A percentile compares a stretch with the other conserved stretches of the same genome.
Conservation (phyloP, 179 eudicot genomes). For the Spinacia oleracea region DNA sequence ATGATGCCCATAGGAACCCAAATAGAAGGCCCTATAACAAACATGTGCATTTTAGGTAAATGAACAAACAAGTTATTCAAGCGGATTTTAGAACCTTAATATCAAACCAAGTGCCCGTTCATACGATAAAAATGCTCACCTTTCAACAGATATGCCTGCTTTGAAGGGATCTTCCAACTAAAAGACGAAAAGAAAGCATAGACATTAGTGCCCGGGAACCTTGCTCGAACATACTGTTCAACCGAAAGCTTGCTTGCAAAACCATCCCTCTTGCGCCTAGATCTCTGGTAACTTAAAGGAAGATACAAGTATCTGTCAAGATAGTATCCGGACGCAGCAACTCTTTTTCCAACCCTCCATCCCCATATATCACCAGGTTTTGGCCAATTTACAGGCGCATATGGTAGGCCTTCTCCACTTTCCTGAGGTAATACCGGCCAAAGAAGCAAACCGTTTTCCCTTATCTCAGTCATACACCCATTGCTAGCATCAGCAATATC, state of each 20-base stretch:
- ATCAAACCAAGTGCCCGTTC: neutral
- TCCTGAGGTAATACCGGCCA: constrained; percentile 60
- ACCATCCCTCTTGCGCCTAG: constrained; percentile 32
- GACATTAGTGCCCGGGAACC: constrained; percentile 54
- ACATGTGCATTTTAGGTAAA: neutral
- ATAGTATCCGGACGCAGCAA: constrained; percentile 47
- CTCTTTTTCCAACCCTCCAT: constrained; percentile 66
- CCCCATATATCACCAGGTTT: constrained; percentile 87
- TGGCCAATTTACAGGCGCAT: constrained; percentile 87
- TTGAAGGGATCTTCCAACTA: constrained; percentile 73
- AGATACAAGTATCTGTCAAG: constrained; percentile 64
- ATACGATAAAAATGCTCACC: constrained; percentile 39
- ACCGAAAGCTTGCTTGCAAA: constrained; percentile 65
- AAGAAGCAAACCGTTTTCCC: constrained; percentile 58
- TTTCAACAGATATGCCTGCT: constrained; percentile 34
- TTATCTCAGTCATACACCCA: constrained; percentile 35
- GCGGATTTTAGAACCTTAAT: neutral
- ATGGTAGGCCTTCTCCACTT: constrained; percentile 82
- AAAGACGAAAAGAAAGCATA: constrained; percentile 68
- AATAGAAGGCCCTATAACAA: neutral
- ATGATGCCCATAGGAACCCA: neutral
- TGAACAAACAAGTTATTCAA: neutral
- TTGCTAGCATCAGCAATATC: constrained; percentile 51
- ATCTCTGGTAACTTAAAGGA: constrained; percentile 45
- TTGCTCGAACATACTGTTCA: constrained; percentile 40